Conservation (phyloP, 2,329 filamentous ascomycete species). For the Dactylellina drechsleri region DNA sequence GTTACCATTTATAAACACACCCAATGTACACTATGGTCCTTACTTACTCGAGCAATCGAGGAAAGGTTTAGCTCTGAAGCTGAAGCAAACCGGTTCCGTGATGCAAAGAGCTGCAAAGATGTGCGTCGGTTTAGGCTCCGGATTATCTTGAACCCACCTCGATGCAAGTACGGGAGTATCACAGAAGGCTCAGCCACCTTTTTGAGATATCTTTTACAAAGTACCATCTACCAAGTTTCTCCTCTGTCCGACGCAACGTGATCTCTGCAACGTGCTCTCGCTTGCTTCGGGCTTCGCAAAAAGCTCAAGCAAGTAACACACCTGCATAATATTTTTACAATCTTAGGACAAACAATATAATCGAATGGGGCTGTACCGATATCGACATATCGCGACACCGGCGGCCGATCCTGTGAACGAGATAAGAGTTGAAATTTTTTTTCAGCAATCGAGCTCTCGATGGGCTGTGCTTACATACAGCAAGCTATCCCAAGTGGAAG, state of each 20-base stretch:
- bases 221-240: constrained; percentile 15
- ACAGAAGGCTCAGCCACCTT: constrained; percentile 28
- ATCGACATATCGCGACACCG: constrained; percentile 16
- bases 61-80: neutral
- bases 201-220: constrained; percentile 9
- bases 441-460: neutral
- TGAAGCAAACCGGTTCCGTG: neutral
- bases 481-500: constrained; percentile 30
- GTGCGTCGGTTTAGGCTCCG: neutral
- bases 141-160: constrained; percentile 30
- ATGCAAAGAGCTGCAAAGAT: neutral
- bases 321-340: no score
- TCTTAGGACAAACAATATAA: no score
- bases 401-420: constrained; percentile 3
- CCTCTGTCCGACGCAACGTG: neutral
- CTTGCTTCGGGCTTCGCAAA: constrained; percentile 19
- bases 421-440: neutral
- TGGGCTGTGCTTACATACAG: constrained; percentile 24
- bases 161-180: constrained; percentile 33
- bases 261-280: constrained; percentile 34
- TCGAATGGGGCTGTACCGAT: neutral
- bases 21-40: neutral
- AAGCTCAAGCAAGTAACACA: no score
- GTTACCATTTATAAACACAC: no score
- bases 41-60: no score